Evolutionary conservation across 2,329 filamentous ascomycete genomes (phyloP).

Genomic region (Xylariaceae sp.): DNA sequence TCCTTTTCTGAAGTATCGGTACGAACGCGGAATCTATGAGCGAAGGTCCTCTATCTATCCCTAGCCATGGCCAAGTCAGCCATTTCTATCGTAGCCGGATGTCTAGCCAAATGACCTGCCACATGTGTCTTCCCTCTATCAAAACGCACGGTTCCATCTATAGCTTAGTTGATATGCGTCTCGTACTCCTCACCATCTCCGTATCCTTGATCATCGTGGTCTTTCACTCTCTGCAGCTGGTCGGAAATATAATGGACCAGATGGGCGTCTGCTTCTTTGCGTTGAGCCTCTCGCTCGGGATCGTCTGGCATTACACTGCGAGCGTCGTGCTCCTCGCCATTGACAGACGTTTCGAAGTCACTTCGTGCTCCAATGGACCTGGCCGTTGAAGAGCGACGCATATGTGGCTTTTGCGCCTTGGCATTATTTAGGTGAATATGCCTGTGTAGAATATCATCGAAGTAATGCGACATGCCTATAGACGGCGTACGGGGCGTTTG

Average conservation of each 20-base stretch:
- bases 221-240: slow-evolving; percentile 70
- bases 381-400: slow-evolving; percentile 75
- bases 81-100: too few species aligned
- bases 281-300: slow-evolving; percentile 46
- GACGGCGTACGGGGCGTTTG: slow-evolving; percentile 88
- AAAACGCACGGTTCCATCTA: neutral
- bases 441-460: slow-evolving; percentile 80
- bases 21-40: too few species aligned
- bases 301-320: slow-evolving; percentile 47
- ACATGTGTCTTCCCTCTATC: neutral
- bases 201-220: slow-evolving; percentile 36
- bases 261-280: slow-evolving; percentile 59
- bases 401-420: slow-evolving; percentile 41
- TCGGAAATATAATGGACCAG: slow-evolving; percentile 78
- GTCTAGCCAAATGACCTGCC: too few species aligned
- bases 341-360: slow-evolving; percentile 60
- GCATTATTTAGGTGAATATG: slow-evolving; percentile 37
- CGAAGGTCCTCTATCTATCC: too few species aligned
- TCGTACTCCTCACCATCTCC: slow-evolving; percentile 32
- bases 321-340: slow-evolving; percentile 42
- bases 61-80: too few species aligned
- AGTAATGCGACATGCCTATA: slow-evolving; percentile 84
- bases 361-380: slow-evolving; percentile 81
- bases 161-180: slow-evolving; percentile 10
- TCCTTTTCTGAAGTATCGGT: too few species aligned